Evolutionary conservation across 164 flowering plant genomes (phyloP).

Genomic region (Kingdonia uniflora): DNA sequence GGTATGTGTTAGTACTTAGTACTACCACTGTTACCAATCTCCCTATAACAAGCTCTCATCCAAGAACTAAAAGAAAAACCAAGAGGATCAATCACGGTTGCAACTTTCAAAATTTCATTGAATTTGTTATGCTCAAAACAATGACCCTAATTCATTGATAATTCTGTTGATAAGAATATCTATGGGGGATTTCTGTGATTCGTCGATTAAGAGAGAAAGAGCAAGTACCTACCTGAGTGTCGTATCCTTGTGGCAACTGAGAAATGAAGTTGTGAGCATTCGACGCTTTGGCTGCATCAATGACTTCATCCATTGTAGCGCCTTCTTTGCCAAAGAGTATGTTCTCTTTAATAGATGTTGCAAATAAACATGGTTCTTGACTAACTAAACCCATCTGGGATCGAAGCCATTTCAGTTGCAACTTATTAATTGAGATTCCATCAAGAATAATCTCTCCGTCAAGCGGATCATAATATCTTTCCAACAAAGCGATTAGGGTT

Average conservation of each 20-base stretch:
- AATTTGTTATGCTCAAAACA: too few relatives aligned
- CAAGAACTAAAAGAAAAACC: too few relatives aligned
- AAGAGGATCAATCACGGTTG: too few relatives aligned
- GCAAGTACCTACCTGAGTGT: slow-evolving; percentile 2
- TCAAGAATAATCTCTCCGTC: not conserved
- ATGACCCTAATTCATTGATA: too few relatives aligned
- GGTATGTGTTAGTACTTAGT: too few relatives aligned
- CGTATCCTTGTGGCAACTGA: slow-evolving; percentile 3
- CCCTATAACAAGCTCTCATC: too few relatives aligned
- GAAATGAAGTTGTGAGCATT: slow-evolving; percentile 2
- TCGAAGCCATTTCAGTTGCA: slow-evolving; percentile 4
- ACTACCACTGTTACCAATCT: too few relatives aligned
- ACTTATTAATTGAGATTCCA: not conserved
- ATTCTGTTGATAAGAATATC: too few relatives aligned
- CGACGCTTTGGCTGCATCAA: slow-evolving; percentile 1
- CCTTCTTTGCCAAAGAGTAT: slow-evolving; percentile 2
- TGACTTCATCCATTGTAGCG: slow-evolving; percentile 1
- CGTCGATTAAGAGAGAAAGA: too few relatives aligned
- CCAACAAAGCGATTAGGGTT: not conserved
- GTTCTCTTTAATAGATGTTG: slow-evolving; percentile 1
- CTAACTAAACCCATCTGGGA: slow-evolving; percentile 2
- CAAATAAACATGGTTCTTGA: slow-evolving; percentile 2
- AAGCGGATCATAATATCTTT: not conserved
- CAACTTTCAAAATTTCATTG: too few relatives aligned
- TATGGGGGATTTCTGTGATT: too few relatives aligned